Base-by-base conservation (phyloP, 768 basidiomycete genomes). In the Obba rivulosa region DNA sequence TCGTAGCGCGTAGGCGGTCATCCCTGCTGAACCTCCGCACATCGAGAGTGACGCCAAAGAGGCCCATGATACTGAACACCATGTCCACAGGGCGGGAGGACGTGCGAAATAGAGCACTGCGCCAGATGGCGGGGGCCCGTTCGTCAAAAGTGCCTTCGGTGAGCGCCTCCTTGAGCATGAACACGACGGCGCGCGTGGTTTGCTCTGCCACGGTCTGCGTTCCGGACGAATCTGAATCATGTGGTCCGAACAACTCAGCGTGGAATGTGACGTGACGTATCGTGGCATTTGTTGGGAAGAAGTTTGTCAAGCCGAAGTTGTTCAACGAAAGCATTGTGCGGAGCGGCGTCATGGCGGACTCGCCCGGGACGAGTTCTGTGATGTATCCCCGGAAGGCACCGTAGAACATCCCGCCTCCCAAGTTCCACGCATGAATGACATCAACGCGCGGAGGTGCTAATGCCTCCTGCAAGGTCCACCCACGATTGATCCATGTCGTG, bases 381-480 rank as follows among this genome's bases (percentile, higher is more conserved):
- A 53, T 23, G 22, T 41, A 4, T 9, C 17, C 18, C 18, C 22
- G n/a, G 13, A 23, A 23, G 16, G 36, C 43, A n/a, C 43, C 48
- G 44, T 31, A 31, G 39, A 35, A 49, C 23, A 31, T 34, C 5
- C 46, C 49, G 2, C 38, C 8, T 3, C 50, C 50, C 14, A 31
- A 18, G 14, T 17, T 35, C 50, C 54, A 51, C 25, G 13, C 43
- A 50, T 48, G 51, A 34, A 55, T 43, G 25, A 52, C 47, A 23
- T 40, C 35, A 5, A 44, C 43, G 25, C 38, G 38, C 21, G 43
- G 38, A 13, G 54, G 54, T 23, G 54, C 54, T 17, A 56, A 39
- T 0, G 40, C 36, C 40, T 56, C 58, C 48, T 60, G 58, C 20
- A 53, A 47, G 20, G 58, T 60, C 58, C 58, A 60, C 5, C 31